Conservation (phyloP, 176 grass and related monocot species). For the Phoenix roebelenii region DNA sequence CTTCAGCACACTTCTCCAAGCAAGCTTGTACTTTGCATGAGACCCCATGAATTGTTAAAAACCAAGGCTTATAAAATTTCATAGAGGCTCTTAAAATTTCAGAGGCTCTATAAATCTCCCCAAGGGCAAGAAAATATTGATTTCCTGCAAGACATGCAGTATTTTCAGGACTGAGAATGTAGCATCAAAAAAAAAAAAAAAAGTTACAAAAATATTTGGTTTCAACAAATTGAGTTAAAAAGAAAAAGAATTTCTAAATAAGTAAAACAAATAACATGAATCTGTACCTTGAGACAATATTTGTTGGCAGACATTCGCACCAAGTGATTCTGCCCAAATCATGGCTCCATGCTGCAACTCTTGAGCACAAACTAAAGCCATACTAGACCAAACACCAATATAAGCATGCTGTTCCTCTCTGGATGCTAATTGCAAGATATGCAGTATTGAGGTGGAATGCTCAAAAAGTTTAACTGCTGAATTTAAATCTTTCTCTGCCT, state of each 20-base stretch:
- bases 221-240: too few relatives aligned
- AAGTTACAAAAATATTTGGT: neutral
- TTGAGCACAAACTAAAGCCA: constrained; percentile 37
- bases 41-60: constrained; percentile 30
- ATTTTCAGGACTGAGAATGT: constrained; percentile 3
- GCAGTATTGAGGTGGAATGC: constrained; percentile 33
- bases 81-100: constrained; percentile 33
- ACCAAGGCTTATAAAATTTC: constrained; percentile 50
- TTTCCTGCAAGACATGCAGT: constrained; percentile 26
- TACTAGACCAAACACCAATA: constrained; percentile 34
- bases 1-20: constrained; percentile 31
- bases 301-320: constrained; percentile 16
- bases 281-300: constrained; percentile 40
- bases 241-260: too few relatives aligned
- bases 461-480: constrained; percentile 43
- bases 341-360: constrained; percentile 46
- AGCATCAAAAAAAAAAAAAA: neutral
- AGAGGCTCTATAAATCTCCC: constrained; percentile 50
- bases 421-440: constrained; percentile 34
- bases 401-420: constrained; percentile 43
- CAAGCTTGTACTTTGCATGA: constrained; percentile 35
- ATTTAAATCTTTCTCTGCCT: constrained; percentile 27
- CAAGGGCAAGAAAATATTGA: constrained; percentile 34
- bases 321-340: constrained; percentile 38
- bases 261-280: neutral